phyloP scores from a whole-genome alignment of 2,329 filamentous ascomycete genomes.

The Grosmannia serpens region DNA sequence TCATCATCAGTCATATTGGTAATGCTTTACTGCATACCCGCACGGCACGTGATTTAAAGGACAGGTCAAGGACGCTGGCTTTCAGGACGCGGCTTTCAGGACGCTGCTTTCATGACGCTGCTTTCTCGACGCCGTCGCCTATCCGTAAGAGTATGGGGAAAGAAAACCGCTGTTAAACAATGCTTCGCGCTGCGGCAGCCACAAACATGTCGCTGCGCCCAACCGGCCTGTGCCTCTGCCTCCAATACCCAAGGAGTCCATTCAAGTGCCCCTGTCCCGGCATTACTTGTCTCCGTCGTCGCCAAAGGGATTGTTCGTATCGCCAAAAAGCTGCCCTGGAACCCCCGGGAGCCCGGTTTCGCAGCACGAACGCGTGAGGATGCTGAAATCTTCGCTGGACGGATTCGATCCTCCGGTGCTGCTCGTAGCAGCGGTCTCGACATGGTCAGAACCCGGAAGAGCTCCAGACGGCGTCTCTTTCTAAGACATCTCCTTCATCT shows the following conservation, averaged over 20 bases:
- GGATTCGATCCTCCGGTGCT: background rate
- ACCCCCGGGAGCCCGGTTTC: background rate
- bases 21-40: too few species aligned
- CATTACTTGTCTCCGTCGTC: background rate
- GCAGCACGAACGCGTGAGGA: background rate
- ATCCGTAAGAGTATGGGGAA: background rate
- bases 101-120: too few species aligned
- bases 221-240: background rate
- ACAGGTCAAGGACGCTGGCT: background rate
- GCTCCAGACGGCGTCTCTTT: background rate
- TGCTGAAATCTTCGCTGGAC: background rate
- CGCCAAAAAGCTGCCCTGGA: background rate
- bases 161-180: background rate
- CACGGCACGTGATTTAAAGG: background rate
- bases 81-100: too few species aligned
- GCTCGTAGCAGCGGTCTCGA: too few species aligned
- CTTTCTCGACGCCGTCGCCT: too few species aligned
- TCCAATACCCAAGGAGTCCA: background rate
- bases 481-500: constrained; percentile 11
- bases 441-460: background rate
- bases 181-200: background rate
- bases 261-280: background rate
- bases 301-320: background rate
- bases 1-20: too few species aligned
- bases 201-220: background rate